phyloP scores from a whole-genome alignment of 2,329 filamentous ascomycete genomes.

The Scedosporium apiospermum region DNA sequence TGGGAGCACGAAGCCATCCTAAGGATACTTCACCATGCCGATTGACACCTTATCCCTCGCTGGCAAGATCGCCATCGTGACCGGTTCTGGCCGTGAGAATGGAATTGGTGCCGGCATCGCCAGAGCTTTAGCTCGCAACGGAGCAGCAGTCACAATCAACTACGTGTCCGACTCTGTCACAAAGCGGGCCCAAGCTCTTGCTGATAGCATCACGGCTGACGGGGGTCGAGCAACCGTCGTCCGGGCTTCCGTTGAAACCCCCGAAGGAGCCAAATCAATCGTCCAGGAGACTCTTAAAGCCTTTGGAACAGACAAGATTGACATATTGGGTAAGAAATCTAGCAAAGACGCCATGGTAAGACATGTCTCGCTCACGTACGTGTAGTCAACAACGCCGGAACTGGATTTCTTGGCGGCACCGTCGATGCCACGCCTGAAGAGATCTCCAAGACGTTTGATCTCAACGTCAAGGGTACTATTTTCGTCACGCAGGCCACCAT shows the following conservation, averaged over 20 bases:
- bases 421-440: conserved; percentile 15
- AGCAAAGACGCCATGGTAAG: conserved; percentile 23
- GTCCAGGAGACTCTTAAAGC: conserved; percentile 20
- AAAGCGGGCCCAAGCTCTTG: conserved; percentile 18
- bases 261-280: conserved; percentile 18
- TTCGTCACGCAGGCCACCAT: conserved; percentile 21
- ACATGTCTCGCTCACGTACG: background rate
- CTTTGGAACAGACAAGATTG: conserved; percentile 13
- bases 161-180: conserved; percentile 24
- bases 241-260: conserved; percentile 19
- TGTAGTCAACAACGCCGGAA: conserved; percentile 24
- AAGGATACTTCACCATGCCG: no score
- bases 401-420: conserved; percentile 7
- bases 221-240: conserved; percentile 12
- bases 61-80: conserved; percentile 30
- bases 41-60: conserved; percentile 17
- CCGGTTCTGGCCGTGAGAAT: conserved; percentile 28
- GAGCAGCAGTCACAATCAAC: conserved; percentile 26
- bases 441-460: conserved; percentile 17
- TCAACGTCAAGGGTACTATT: conserved; percentile 22
- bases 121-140: conserved; percentile 23
- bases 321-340: no score
- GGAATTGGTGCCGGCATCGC: conserved; percentile 31
- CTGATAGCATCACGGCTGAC: conserved; percentile 13
- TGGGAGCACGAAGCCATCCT: no score